A percentile compares a stretch with the other conserved stretches of the same genome.
phyloP scores from a whole-genome alignment of 768 basidiomycete genomes.

The Termitomyces eurrhizus region DNA sequence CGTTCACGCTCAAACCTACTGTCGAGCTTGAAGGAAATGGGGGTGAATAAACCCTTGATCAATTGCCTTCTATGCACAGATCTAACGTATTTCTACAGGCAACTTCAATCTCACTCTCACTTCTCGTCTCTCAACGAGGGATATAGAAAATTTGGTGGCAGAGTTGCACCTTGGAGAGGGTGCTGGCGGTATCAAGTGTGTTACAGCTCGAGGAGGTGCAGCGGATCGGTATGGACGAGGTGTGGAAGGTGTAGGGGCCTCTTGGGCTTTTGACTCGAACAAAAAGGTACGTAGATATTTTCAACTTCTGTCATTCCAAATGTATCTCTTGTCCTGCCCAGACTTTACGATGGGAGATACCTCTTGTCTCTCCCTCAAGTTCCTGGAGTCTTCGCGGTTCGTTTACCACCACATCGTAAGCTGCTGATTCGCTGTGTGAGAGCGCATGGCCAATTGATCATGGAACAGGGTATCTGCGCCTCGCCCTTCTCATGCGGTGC shows the following conservation, averaged over 20 bases:
- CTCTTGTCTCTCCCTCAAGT: constrained; percentile 60
- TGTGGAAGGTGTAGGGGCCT: constrained; percentile 38
- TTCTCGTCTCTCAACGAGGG: constrained; percentile 57
- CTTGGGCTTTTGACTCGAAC: constrained; percentile 78
- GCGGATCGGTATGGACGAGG: constrained; percentile 26
- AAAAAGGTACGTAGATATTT: constrained; percentile 41
- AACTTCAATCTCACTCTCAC: constrained; percentile 15
- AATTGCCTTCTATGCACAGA: neutral
- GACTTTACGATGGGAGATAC: constrained; percentile 79
- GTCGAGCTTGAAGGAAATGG: constrained; percentile 40
- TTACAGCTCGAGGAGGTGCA: constrained; percentile 48
- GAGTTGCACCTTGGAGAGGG: constrained; percentile 75
- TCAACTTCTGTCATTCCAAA: neutral
- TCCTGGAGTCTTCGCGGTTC: constrained; percentile 74
- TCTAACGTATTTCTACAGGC: neutral
- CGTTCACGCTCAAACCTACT: constrained; percentile 47
- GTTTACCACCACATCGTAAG: constrained; percentile 37
- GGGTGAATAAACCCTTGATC: constrained; percentile 25
- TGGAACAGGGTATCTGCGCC: constrained; percentile 32
- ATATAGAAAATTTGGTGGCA: constrained; percentile 68
- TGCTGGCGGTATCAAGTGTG: constrained; percentile 70
- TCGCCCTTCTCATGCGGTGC: constrained; percentile 73
- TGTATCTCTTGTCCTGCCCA: constrained; percentile 24
- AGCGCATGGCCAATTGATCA: constrained; percentile 1
- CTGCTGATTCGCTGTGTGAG: neutral